phyloP scores from a whole-genome alignment of 1,284 basidiomycete species.

The Moesziomyces antarcticus region DNA sequence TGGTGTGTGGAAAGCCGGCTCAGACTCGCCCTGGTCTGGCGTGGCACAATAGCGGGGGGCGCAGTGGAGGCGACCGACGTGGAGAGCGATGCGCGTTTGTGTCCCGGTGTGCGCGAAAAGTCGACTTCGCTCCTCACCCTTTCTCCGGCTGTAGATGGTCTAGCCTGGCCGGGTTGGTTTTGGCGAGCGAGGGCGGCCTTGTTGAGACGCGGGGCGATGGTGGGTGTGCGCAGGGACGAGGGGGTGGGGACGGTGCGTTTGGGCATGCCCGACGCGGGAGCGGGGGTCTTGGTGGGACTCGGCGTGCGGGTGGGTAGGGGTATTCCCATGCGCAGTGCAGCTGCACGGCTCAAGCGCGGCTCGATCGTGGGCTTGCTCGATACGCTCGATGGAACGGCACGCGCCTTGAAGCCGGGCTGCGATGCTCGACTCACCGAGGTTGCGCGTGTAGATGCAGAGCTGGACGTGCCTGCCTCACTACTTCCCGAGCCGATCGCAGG shows the following conservation, averaged over 20 bases:
- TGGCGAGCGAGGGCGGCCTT: constrained; percentile 47
- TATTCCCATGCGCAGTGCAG: constrained; percentile 69
- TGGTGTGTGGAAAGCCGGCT: constrained; percentile 5
- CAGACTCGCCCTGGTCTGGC: constrained; percentile 27
- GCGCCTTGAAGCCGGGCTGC: constrained; percentile 10
- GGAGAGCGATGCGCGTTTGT: neutral
- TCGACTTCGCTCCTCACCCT: constrained; percentile 18
- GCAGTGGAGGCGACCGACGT: neutral
- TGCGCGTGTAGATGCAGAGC: constrained; percentile 6
- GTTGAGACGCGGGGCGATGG: constrained; percentile 49
- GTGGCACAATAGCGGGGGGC: constrained; percentile 5
- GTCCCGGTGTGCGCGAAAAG: constrained; percentile 50
- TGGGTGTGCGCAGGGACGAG: constrained; percentile 36
- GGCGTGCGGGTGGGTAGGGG: constrained; percentile 6
- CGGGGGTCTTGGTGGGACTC: constrained; percentile 5
- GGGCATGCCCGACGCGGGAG: constrained; percentile 31
- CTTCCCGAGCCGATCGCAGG: constrained; percentile 13
- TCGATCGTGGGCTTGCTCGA: constrained; percentile 75
- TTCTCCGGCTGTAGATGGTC: no score
- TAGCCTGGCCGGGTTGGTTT: no score
- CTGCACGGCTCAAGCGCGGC: constrained; percentile 80
- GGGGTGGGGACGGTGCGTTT: constrained; percentile 23
- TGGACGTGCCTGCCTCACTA: neutral
- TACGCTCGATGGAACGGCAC: constrained; percentile 26
- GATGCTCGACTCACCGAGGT: neutral